Base-by-base conservation (phyloP, 2,329 filamentous ascomycete genomes). In the Beauveria brongniartii region DNA sequence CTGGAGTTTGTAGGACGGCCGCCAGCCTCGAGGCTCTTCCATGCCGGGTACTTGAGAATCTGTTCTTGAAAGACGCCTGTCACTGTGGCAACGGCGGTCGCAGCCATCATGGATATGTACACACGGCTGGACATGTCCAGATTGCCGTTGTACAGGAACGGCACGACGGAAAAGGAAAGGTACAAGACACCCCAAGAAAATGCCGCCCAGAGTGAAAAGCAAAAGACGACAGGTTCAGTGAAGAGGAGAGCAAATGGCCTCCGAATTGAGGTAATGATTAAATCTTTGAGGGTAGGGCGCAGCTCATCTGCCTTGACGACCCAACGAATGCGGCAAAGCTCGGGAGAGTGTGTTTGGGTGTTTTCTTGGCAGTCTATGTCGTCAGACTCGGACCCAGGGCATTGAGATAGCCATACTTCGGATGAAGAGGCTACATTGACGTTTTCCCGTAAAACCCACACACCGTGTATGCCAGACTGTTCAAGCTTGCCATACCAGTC, bases 131-230 rank as follows among this genome's bases (percentile, higher is more conserved):
- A 80, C 41, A 86, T 75, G 63, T 79, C 81, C 76, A 95, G 93
- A 65, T 77, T 75, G 5, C 77, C 80, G 24, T 77, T 69, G 73
- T 94, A 95, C 26, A 96, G 86, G 4, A 94, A 80, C 0, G 92
- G 90, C 5, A 96, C 84, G 1, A 90, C 88, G 16, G 85, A 84
- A 66, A 96, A 93, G 14, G 89, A 91, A 20, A 96, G 78, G 72
- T 96, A 97, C 0, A 97, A 82, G 0, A 96, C 83, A 0, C 89
- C 91, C 92, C 92, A 97, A 22, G 87, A 87, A 72, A 97, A 97
- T 0, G 90, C 82, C 1, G 92, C 88, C 92, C 92, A 97, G 0
- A 96, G 78, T 0, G 88, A 91, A 76, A 97, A 97, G 77, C 84
- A 91, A 73, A 92, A 91, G 16, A 92, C 88, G 10, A 91, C 86